A percentile compares a stretch with the other conserved stretches of the same genome.
Evolutionary conservation across 1,284 basidiomycete species (phyloP).

Genomic region (Quambalaria eucalypti): DNA sequence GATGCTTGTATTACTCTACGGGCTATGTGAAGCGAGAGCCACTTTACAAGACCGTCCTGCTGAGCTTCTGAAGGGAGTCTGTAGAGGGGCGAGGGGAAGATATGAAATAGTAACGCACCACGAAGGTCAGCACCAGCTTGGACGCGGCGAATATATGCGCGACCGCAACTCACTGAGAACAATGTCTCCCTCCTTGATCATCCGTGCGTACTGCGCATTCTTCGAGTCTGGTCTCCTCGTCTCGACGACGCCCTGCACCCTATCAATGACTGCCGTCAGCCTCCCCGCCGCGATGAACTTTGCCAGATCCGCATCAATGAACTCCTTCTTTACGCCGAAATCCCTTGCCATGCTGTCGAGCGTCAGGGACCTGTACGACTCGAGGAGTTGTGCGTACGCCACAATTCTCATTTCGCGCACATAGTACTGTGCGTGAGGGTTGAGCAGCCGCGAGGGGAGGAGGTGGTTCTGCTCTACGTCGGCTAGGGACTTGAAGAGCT

Average conservation of each 20-base stretch:
- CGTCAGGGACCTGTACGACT: slow-evolving; percentile 82
- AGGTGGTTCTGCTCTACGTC: slow-evolving; percentile 79
- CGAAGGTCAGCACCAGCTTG: neutral
- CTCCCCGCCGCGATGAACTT: slow-evolving; percentile 86
- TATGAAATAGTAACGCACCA: neutral
- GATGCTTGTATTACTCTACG: too few relatives aligned
- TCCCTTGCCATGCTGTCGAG: slow-evolving; percentile 75
- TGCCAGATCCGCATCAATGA: slow-evolving; percentile 78
- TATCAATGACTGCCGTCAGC: slow-evolving; percentile 83
- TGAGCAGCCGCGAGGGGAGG: slow-evolving; percentile 72
- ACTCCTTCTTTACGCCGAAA: slow-evolving; percentile 81
- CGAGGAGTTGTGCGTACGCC: slow-evolving; percentile 82
- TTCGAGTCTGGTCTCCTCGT: slow-evolving; percentile 78
- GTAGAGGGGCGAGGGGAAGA: neutral
- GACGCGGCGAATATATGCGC: neutral
- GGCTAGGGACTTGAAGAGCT: slow-evolving; percentile 83
- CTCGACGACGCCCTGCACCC: slow-evolving; percentile 77
- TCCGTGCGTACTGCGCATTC: slow-evolving; percentile 80
- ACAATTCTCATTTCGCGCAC: slow-evolving; percentile 93
- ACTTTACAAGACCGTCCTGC: slow-evolving; percentile 41
- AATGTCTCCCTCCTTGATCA: slow-evolving; percentile 79
- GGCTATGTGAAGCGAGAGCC: too few relatives aligned
- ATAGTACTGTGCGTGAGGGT: slow-evolving; percentile 80
- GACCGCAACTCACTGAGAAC: slow-evolving; percentile 55
- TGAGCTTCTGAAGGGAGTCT: slow-evolving; percentile 45